Evolutionary conservation across 148 eudicot genomes (phyloP).

Genomic region (Bassia scoparia): DNA sequence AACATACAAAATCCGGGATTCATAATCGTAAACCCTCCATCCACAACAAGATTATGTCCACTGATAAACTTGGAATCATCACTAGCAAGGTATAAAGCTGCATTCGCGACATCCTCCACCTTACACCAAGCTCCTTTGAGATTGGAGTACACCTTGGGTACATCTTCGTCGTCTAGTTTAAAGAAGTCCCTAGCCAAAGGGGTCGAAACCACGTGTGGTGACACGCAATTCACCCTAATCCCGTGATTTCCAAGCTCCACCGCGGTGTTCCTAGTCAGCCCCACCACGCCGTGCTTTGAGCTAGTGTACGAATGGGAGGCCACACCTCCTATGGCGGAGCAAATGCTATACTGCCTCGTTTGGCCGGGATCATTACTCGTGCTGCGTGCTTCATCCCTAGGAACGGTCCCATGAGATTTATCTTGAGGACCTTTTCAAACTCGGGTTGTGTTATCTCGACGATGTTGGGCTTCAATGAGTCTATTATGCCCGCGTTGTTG

Average conservation of each 20-base stretch:
- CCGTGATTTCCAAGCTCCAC: conserved; percentile 37
- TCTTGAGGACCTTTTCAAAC: conserved; percentile 34
- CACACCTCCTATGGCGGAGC: conserved; percentile 29
- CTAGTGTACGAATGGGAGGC: conserved; percentile 27
- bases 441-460: conserved; percentile 25
- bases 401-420: conserved; percentile 44
- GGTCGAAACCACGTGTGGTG: conserved; percentile 28
- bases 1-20: conserved; percentile 21
- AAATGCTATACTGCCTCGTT: conserved; percentile 44
- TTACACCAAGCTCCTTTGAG: conserved; percentile 24
- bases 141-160: conserved; percentile 17
- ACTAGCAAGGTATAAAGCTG: conserved; percentile 26
- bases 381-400: conserved; percentile 69
- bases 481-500: conserved; percentile 40
- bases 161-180: conserved; percentile 13
- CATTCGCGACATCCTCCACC: conserved; percentile 29
- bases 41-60: conserved; percentile 32
- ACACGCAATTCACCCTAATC: conserved; percentile 38
- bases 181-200: conserved; percentile 12
- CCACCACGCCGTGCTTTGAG: conserved; percentile 34
- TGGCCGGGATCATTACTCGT: conserved; percentile 48
- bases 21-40: conserved; percentile 31
- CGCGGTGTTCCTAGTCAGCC: conserved; percentile 28
- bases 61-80: conserved; percentile 35
- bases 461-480: conserved; percentile 24